Percentiles rank a stretch among this genome's conserved stretches.
These are phyloP conservation scores for Oxytropis ochrocephala DNA, from an alignment of 306 rosid genomes.

Conservation along the genomic window DNA sequence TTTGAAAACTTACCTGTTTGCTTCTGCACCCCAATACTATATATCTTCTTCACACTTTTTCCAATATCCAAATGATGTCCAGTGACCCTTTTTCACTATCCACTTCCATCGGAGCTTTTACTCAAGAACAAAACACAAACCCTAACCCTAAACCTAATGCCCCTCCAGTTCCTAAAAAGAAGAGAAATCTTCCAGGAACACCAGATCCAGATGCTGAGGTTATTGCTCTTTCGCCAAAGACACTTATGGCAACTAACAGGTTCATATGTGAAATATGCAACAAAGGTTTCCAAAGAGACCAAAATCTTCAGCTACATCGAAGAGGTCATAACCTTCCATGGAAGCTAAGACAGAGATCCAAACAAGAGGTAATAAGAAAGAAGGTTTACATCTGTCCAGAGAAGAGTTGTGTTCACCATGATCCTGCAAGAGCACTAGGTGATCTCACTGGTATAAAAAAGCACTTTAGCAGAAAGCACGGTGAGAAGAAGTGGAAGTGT, in stretches of 20 bases:
- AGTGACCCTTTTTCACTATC: constrained; percentile 62
- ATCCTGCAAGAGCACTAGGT: constrained; percentile 75
- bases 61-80: constrained; percentile 50
- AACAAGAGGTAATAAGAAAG: constrained; percentile 59
- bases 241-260: constrained; percentile 90
- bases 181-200: constrained; percentile 87
- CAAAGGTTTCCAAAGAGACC: constrained; percentile 96
- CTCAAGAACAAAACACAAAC: constrained; percentile 60
- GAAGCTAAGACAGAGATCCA: constrained; percentile 70
- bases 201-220: constrained; percentile 99
- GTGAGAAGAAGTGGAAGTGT: constrained; percentile 99
- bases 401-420: constrained; percentile 82
- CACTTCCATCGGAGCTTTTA: constrained; percentile 39
- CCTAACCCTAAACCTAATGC: constrained; percentile 56
- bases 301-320: constrained; percentile 86
- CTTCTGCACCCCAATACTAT: constrained; percentile 18
- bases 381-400: constrained; percentile 94
- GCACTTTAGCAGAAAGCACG: constrained; percentile 88
- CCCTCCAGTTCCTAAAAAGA: constrained; percentile 50
- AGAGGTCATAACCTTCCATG: constrained; percentile 96
- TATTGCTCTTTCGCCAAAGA: constrained; percentile 75
- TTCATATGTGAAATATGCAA: constrained; percentile 94
- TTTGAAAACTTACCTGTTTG: constrained; percentile 42
- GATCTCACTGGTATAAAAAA: constrained; percentile 95
- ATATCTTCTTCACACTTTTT: not conserved